Evolutionary conservation across 2,329 filamentous ascomycete genomes (phyloP).

Genomic region (Colletotrichum lupini): DNA sequence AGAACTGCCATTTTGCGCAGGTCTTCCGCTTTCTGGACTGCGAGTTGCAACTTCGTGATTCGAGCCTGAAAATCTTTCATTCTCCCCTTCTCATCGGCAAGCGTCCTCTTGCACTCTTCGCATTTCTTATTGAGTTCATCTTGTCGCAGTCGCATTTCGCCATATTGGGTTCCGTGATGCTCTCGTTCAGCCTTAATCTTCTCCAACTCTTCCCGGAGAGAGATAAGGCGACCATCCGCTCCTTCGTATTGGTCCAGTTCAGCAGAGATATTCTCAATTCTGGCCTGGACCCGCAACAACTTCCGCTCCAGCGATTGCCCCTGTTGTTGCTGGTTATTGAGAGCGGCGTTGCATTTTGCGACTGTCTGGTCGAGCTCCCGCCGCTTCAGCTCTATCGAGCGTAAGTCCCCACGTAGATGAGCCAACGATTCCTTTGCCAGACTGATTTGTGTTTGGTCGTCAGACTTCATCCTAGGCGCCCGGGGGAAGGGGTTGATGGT

Average conservation of each 20-base stretch:
- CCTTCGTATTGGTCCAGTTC: slow-evolving; percentile 75
- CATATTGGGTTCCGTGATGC: slow-evolving; percentile 66
- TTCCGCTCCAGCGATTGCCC: slow-evolving; percentile 59
- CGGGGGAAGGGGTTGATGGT: slow-evolving; percentile 59
- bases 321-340: slow-evolving; percentile 55
- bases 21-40: slow-evolving; percentile 59
- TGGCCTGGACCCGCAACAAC: slow-evolving; percentile 70
- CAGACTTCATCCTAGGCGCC: slow-evolving; percentile 81
- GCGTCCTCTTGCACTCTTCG: slow-evolving; percentile 51
- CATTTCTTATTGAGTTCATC: slow-evolving; percentile 56
- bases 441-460: slow-evolving; percentile 74
- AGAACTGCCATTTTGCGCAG: slow-evolving; percentile 64
- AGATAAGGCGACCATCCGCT: slow-evolving; percentile 73
- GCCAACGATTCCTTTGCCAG: slow-evolving; percentile 61
- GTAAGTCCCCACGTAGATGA: slow-evolving; percentile 66
- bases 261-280: slow-evolving; percentile 62
- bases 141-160: slow-evolving; percentile 61
- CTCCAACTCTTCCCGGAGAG: slow-evolving; percentile 67
- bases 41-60: slow-evolving; percentile 66
- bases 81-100: slow-evolving; percentile 49
- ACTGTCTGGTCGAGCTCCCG: slow-evolving; percentile 59
- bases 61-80: slow-evolving; percentile 42
- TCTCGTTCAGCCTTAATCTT: slow-evolving; percentile 58
- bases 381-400: slow-evolving; percentile 60
- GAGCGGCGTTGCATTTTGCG: slow-evolving; percentile 58